Evolutionary conservation across 1,139 yeast species (phyloP).

Genomic region (Zygoascus hellenicus): DNA sequence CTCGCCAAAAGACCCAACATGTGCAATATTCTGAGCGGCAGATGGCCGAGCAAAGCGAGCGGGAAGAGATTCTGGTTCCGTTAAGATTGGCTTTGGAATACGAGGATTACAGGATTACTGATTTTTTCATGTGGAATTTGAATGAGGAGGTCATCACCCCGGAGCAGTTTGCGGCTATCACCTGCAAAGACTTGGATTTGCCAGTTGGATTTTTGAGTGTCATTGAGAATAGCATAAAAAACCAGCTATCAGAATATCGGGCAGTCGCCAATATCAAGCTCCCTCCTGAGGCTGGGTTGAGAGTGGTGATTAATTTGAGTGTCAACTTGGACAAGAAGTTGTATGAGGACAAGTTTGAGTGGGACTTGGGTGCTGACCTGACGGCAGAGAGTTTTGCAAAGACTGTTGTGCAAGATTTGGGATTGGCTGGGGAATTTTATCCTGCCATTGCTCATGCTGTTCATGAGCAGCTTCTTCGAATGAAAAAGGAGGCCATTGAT

Average conservation of each 20-base stretch:
- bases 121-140: slow-evolving; percentile 85
- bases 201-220: slow-evolving; percentile 56
- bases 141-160: slow-evolving; percentile 74
- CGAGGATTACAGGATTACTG: slow-evolving; percentile 58
- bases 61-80: slow-evolving; percentile 57
- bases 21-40: slow-evolving; percentile 33
- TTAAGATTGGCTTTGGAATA: slow-evolving; percentile 70
- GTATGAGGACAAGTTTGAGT: slow-evolving; percentile 89
- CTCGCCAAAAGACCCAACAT: slow-evolving; percentile 28
- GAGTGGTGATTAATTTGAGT: slow-evolving; percentile 73
- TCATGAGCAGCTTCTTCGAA: slow-evolving; percentile 69
- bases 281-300: slow-evolving; percentile 59
- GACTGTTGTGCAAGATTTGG: slow-evolving; percentile 77
- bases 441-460: slow-evolving; percentile 88
- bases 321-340: slow-evolving; percentile 79
- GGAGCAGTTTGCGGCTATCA: slow-evolving; percentile 70
- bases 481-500: slow-evolving; percentile 82
- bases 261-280: slow-evolving; percentile 58
- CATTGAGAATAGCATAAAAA: slow-evolving; percentile 64
- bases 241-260: slow-evolving; percentile 74
- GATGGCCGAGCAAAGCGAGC: slow-evolving; percentile 33
- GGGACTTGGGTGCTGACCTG: slow-evolving; percentile 69
- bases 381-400: slow-evolving; percentile 84
- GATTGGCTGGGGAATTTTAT: slow-evolving; percentile 75
- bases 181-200: slow-evolving; percentile 78